Evolutionary conservation across 73 alveolate genomes (phyloP), one percentile per base, ranked within the genome.

Genomic region (Paramecium sexaurelia): DNA sequence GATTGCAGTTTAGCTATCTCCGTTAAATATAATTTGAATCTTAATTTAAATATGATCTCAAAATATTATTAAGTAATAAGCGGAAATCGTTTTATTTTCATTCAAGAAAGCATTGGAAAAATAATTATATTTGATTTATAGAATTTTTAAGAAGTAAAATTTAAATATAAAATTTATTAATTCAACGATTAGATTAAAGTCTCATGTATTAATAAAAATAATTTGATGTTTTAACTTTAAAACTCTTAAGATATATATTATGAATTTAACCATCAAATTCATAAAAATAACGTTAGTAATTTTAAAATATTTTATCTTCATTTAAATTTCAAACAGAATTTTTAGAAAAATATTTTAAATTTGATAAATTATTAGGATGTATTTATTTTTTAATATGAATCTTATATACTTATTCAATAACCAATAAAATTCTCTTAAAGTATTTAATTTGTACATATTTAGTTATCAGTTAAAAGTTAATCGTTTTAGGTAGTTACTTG

Each of bases 101-200:
- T 51, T n/a, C 15, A 51, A 51, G 67, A 51, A 51, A 51, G 1
- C 1, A 2, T 17, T 17, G 33, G 67, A n/a, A 51, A 8, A 17
- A 51, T 51, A 51, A 51, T 51, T n/a, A 17, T 20, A 17, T 17
- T 51, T 17, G 6, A 1, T 4, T 17, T 17, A 2, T 17, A 15
- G 0, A 0, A n/a, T n/a, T n/a, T n/a, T n/a, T 0, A n/a, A 51
- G 15, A 0, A 11, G 17, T 2, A 17, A 0, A 7, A 0, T 0
- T 51, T 3, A 1, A 51, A n/a, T 51, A 17, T 51, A 15, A 51
- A 51, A 51, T 51, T 1, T 13, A 51, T 17, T 51, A 5, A 51
- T 51, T 51, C 22, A 51, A 51, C 15, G 67, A 51, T 17, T n/a
- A 51, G 11, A 51, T 51, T 51, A 17, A 29, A 0, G 0, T 17